phyloP scores from a whole-genome alignment of 257 asterid species.

The Solanum corneliomulleri region DNA sequence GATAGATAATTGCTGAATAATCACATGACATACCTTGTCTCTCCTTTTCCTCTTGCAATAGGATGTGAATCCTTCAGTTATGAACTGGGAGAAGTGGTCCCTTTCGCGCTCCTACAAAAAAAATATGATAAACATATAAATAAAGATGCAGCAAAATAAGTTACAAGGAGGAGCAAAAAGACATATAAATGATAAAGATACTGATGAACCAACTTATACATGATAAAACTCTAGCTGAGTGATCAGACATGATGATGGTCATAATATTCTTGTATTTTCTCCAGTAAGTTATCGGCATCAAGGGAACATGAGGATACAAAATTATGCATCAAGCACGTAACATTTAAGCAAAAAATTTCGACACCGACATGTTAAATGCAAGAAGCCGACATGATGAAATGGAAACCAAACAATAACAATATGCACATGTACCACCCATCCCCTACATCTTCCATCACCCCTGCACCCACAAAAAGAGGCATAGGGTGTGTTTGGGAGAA shows the following conservation, averaged over 20 bases:
- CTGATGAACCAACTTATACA: background rate
- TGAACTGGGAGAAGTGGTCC: constrained; percentile 91
- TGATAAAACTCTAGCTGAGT: background rate
- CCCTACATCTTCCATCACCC: background rate
- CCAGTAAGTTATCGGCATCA: background rate
- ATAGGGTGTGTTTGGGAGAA: background rate
- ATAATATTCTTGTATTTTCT: background rate
- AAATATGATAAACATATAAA: background rate
- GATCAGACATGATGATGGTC: background rate
- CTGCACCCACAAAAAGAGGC: background rate
- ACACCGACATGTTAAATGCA: background rate
- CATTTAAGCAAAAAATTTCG: background rate
- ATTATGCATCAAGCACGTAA: background rate
- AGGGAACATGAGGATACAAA: background rate
- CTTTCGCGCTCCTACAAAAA: constrained; percentile 75
- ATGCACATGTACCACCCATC: background rate
- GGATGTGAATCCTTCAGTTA: constrained; percentile 95
- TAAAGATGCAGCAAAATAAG: background rate
- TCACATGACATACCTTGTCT: constrained; percentile 54
- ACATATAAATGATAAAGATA: background rate
- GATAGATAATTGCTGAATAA: background rate
- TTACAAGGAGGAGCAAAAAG: background rate
- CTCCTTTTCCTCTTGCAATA: constrained; percentile 96
- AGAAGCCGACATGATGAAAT: background rate
- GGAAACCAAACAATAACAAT: background rate